Percentiles rank a stretch among this genome's conserved stretches.
These are phyloP conservation scores for Lentinula guzmanii DNA, from an alignment of 768 basidiomycete genomes.

Conservation along the genomic window DNA sequence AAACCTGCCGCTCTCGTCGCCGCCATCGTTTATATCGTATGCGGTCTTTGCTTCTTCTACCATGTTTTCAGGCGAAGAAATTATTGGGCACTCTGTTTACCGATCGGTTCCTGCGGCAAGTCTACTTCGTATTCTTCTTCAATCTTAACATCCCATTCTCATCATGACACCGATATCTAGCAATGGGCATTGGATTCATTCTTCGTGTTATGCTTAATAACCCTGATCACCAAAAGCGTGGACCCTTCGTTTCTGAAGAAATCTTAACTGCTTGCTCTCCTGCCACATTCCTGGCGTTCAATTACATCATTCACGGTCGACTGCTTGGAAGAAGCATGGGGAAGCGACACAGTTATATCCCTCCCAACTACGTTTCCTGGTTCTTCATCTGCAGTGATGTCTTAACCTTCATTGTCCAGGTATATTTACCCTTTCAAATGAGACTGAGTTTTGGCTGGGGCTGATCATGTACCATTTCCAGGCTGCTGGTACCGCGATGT, in stretches of 20 bases:
- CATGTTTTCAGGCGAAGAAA: conserved; percentile 15
- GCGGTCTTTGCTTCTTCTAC: conserved; percentile 10
- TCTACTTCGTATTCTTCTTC: background rate
- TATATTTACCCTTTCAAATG: conserved; percentile 1
- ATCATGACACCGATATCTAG: background rate
- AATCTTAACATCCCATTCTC: background rate
- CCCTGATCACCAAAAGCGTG: background rate
- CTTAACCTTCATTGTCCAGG: conserved; percentile 21
- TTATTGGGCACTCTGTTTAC: conserved; percentile 26
- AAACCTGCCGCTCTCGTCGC: conserved; percentile 16
- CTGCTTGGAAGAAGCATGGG: conserved; percentile 15
- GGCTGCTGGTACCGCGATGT: conserved; percentile 17
- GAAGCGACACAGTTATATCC: conserved; percentile 15
- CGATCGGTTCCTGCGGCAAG: conserved; percentile 20
- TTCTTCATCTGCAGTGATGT: conserved; percentile 22
- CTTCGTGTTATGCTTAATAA: conserved; percentile 10
- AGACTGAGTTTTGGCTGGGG: background rate
- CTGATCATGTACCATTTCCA: background rate
- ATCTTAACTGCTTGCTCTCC: conserved; percentile 21
- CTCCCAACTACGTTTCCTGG: conserved; percentile 16
- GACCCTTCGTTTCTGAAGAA: conserved; percentile 11
- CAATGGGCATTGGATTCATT: conserved; percentile 11
- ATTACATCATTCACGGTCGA: conserved; percentile 25
- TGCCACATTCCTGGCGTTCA: conserved; percentile 24
- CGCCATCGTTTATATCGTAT: conserved; percentile 15